These are phyloP conservation scores for Sporothrix mexicana DNA, from an alignment of 2,329 filamentous ascomycete species.

Conservation along the genomic window DNA sequence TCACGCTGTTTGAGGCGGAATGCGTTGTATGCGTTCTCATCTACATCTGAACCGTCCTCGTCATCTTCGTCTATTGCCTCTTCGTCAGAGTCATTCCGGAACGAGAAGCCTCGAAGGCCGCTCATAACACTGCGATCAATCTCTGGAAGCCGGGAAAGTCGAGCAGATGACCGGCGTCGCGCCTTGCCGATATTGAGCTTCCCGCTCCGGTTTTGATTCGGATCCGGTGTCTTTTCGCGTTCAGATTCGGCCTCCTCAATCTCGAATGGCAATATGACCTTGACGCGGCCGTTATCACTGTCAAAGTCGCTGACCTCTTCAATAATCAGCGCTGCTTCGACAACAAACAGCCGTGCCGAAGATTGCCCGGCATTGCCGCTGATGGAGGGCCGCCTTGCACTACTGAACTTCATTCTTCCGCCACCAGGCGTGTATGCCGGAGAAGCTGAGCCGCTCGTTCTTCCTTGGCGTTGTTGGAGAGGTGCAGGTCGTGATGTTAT, in stretches of 20 bases:
- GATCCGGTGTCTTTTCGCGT: conserved; percentile 16
- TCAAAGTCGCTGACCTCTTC: conserved; percentile 56
- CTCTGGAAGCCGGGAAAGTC: conserved; percentile 40
- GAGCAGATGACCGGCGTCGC: conserved; percentile 20
- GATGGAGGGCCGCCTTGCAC: neutral
- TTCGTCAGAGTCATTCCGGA: conserved; percentile 44
- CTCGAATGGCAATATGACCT: conserved; percentile 52
- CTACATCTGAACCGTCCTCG: conserved; percentile 43
- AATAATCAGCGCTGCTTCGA: conserved; percentile 46
- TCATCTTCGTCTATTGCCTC: conserved; percentile 48
- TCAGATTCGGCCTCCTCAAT: conserved; percentile 52
- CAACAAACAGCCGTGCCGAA: conserved; percentile 16
- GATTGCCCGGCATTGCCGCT: neutral
- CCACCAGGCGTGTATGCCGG: conserved; percentile 14
- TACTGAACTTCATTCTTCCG: neutral
- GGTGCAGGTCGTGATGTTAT: conserved; percentile 27
- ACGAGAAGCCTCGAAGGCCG: conserved; percentile 54
- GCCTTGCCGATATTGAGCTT: conserved; percentile 24
- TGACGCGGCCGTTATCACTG: conserved; percentile 51
- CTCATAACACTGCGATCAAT: conserved; percentile 53
- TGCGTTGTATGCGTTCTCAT: conserved; percentile 45
- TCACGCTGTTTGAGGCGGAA: conserved; percentile 52
- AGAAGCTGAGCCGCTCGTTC: conserved; percentile 32
- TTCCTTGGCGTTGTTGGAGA: conserved; percentile 23
- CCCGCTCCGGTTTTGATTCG: conserved; percentile 45